Base-by-base conservation (phyloP, 2,329 filamentous ascomycete species). In the Chaetoscypha palmicola region DNA sequence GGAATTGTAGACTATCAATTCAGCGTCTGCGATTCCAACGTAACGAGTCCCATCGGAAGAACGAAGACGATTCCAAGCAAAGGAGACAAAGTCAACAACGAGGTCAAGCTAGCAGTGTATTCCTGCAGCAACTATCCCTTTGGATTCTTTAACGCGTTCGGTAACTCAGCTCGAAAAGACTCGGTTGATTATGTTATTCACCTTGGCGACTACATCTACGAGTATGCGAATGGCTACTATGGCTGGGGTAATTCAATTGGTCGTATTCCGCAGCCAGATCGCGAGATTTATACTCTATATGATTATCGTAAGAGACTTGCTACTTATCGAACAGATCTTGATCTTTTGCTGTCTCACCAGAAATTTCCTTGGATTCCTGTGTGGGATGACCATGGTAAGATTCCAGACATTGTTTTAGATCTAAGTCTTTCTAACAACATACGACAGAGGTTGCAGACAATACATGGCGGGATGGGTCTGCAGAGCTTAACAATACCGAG, bases 51-150 rank as follows among this genome's bases (percentile, higher is more conserved):
- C 0, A 39, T 86, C 19, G 83, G 83, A 11, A 69, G 79, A 9
- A 87, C 83, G 19, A 87, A 86, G 67, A 86, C 83, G 0, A 75
- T 78, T 3, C 82, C 83, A 2, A 61, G 64, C 2, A 66, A 69
- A 11, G 66, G 74, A 12, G 75, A 82, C 42, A 67, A 75, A 19
- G 71, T 81, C 4, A 67, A 71, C 1, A 64, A 72, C 14, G 53
- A 58, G n/a, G 66, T 87, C 43, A 75, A 69, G 30, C 68, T 87
- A 43, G 82, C 81, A 1, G 72, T 89, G 1, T 87, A 82, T 59
- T 86, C 80, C 2, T 87, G 83, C 67, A 73, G 70, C 53, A 87
- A 86, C 61, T 85, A 73, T 52, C 77, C 71, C 2, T 69, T 68
- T 33, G 76, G 75, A 0, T 79, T 75, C 59, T 79, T 79, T 62